phyloP scores from a whole-genome alignment of 345 rosid species.

The Hevea brasiliensis region DNA sequence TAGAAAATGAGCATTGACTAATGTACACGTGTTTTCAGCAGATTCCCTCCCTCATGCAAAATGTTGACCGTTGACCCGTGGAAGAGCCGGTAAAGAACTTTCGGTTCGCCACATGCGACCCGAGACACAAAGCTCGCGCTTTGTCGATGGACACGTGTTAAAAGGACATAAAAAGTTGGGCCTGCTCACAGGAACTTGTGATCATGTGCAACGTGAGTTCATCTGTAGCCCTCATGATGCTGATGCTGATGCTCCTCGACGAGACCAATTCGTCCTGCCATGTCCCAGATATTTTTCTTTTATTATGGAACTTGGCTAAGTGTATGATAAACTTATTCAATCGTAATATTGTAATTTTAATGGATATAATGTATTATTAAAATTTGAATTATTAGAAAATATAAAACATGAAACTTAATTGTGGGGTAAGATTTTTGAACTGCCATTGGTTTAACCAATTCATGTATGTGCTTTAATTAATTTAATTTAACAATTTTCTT shows the following conservation, averaged over 20 bases:
- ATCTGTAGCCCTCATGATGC: background rate
- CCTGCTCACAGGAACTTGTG: background rate
- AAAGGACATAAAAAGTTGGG: background rate
- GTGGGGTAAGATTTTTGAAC: too few relatives aligned
- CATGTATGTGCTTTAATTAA: too few relatives aligned
- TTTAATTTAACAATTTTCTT: too few relatives aligned
- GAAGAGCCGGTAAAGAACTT: slow-evolving; percentile 4
- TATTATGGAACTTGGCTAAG: too few relatives aligned
- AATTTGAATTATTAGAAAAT: too few relatives aligned
- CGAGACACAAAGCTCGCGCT: slow-evolving; percentile 15
- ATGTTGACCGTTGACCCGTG: slow-evolving; percentile 17
- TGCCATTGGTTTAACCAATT: too few relatives aligned
- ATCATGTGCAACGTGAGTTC: slow-evolving; percentile 22
- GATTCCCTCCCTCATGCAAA: slow-evolving; percentile 7
- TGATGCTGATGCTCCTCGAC: background rate
- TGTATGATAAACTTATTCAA: too few relatives aligned
- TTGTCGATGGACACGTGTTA: slow-evolving; percentile 26
- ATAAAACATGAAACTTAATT: too few relatives aligned
- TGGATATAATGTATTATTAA: too few relatives aligned
- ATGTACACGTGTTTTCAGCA: background rate
- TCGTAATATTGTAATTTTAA: too few relatives aligned
- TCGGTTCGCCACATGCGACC: slow-evolving; percentile 13
- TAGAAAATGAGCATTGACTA: too few relatives aligned
- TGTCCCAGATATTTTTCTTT: too few relatives aligned
- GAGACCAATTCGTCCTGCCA: background rate